Conservation (phyloP, 495 filamentous ascomycete genomes). For the Rostrohypoxylon terebratum region DNA sequence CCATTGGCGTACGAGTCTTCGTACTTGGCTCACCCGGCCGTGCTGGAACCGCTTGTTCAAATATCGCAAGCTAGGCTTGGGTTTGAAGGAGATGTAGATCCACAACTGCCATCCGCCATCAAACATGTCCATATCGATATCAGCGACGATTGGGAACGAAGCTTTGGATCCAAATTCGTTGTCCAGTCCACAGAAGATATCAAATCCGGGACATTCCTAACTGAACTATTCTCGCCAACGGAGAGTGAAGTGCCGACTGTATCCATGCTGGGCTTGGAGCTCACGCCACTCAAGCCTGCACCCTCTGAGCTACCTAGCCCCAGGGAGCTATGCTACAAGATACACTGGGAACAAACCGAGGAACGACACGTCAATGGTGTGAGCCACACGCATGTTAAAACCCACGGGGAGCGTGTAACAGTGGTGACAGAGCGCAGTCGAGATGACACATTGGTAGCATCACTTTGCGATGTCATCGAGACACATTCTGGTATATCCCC, state of each 20-base stretch:
- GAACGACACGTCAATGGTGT: conserved; percentile 32
- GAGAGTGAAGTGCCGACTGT: conserved; percentile 45
- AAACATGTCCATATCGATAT: conserved; percentile 49
- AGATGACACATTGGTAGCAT: conserved; percentile 53
- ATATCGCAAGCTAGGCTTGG: conserved; percentile 48
- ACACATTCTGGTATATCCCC: conserved; percentile 45
- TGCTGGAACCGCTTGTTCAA: conserved; percentile 61
- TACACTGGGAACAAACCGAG: conserved; percentile 57
- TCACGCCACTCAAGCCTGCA: conserved; percentile 33
- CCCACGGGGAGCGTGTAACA: conserved; percentile 47
- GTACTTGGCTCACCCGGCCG: conserved; percentile 59
- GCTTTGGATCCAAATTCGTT: conserved; percentile 46
- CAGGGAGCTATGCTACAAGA: conserved; percentile 56
- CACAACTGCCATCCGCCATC: conserved; percentile 43
- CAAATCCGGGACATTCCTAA: conserved; percentile 44
- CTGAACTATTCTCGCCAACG: conserved; percentile 49
- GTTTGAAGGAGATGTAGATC: conserved; percentile 10
- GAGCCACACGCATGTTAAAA: conserved; percentile 27
- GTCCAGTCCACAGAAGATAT: conserved; percentile 47
- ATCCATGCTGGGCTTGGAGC: conserved; percentile 50
- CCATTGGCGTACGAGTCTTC: conserved; percentile 58
- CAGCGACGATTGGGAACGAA: conserved; percentile 44
- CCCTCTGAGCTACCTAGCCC: conserved; percentile 19
- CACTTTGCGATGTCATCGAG: conserved; percentile 51
- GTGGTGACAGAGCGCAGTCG: conserved; percentile 52